Evolutionary conservation across 331 rosid species (phyloP), one percentile per base, ranked within the genome.

Genomic region (Rhamnella rubrinervis): DNA sequence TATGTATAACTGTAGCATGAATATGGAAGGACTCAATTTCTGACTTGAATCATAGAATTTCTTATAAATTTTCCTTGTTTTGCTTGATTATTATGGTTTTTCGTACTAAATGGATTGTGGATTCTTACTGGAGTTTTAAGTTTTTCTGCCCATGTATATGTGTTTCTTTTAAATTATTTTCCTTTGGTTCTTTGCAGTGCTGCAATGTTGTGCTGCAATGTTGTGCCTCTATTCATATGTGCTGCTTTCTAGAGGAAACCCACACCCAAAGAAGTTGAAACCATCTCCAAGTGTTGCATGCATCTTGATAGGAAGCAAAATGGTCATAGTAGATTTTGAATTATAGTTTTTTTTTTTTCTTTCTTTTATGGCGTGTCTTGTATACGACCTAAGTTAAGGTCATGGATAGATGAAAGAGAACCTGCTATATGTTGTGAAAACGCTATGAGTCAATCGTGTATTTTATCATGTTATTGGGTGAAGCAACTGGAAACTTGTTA

Each of bases 161-260:
- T 50, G n/a, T 68, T 61, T 31, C 39, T 28, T 21, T 3, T 40
- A 57, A 37, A 8, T 56, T 20, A 35, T 59, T 73, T 64, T 82
- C 50, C 69, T 49, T 23, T 23, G 70, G 53, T 80, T 28, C 39
- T 17, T 59, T 21, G 46, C 77, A 90, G 97, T 71, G 89, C 95
- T 84, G 95, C 96, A 70, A 93, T 93, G 98, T 79, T 93, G 19
- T 86, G 95, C 84, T 84, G 95, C 96, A 70, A 93, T 93, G 98
- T 79, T 93, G 19, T 86, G 95, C 84, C 90, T 93, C 78, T 93
- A 93, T 74, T 78, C 85, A 2, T 90, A 93, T 51, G 98, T 88
- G 62, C 49, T 93, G 70, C 67, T 85, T 46, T 70, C 91, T 0
- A 96, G 98, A 70, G 98, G 98, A 69, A 93, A 90, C 72, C 98